Conservation (phyloP, 2,329 filamentous ascomycete species). For the Penicillium glabrum region DNA sequence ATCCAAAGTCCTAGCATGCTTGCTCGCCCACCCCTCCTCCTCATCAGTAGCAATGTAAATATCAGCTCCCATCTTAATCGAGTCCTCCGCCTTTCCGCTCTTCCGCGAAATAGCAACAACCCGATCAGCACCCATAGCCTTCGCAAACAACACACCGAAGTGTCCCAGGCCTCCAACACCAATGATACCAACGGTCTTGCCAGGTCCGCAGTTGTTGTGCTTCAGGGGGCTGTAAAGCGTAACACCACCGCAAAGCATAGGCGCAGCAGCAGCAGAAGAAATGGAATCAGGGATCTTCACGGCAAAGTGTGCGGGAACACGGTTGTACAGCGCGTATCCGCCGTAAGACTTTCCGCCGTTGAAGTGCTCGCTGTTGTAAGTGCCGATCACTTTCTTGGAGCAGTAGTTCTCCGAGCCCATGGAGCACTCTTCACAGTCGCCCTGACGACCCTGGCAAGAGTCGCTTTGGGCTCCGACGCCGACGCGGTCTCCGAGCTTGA, state of each 20-base stretch:
- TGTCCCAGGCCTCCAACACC: constrained; percentile 75
- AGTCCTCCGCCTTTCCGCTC: constrained; percentile 52
- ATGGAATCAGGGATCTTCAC: constrained; percentile 58
- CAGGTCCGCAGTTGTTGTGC: constrained; percentile 67
- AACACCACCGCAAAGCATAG: constrained; percentile 77
- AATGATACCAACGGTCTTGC: constrained; percentile 70
- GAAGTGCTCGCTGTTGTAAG: constrained; percentile 33
- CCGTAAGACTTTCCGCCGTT: constrained; percentile 66
- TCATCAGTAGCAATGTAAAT: constrained; percentile 58
- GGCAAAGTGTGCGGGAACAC: constrained; percentile 59
- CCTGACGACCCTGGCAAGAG: constrained; percentile 48
- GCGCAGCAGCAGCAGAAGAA: constrained; percentile 56
- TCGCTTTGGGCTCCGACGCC: constrained; percentile 63
- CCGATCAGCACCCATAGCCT: constrained; percentile 68
- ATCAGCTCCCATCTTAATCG: constrained; percentile 56
- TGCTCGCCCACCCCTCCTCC: constrained; percentile 54
- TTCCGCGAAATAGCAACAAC: constrained; percentile 59
- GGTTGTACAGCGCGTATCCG: constrained; percentile 60
- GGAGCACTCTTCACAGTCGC: constrained; percentile 55
- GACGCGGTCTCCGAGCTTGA: constrained; percentile 37
- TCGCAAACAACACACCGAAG: constrained; percentile 69
- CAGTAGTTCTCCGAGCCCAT: constrained; percentile 42
- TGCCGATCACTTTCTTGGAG: constrained; percentile 28
- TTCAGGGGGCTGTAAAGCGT: constrained; percentile 71
- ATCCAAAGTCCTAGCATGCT: constrained; percentile 52